Percentiles rank a stretch among this genome's conserved stretches.
Evolutionary conservation across 2,329 filamentous ascomycete species (phyloP).

Genomic region (Pestalotiopsis sp.): DNA sequence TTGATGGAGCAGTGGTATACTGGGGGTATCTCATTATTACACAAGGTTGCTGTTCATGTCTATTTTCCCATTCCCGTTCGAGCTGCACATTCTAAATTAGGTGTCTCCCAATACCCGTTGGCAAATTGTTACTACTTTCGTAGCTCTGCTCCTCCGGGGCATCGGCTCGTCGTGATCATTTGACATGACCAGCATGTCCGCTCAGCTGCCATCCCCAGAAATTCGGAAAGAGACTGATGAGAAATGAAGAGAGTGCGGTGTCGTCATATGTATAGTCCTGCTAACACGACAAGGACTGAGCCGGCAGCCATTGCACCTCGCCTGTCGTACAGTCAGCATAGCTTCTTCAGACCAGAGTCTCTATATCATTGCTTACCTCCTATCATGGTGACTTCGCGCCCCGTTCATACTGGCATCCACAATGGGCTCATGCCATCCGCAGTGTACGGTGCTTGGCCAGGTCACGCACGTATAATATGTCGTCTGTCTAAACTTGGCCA

Average conservation of each 20-base stretch:
- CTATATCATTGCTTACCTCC: conserved; percentile 15
- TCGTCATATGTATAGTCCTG: background rate
- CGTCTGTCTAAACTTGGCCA: conserved; percentile 35
- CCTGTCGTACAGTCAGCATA: conserved; percentile 18
- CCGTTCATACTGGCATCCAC: conserved; percentile 26
- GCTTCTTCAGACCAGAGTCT: conserved; percentile 19
- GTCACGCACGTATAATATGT: conserved; percentile 42
- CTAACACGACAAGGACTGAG: background rate
- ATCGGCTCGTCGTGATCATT: background rate
- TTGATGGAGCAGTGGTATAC: background rate
- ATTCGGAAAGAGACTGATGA: background rate
- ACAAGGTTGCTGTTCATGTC: background rate
- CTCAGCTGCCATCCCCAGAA: background rate
- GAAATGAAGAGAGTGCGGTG: background rate
- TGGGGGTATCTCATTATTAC: background rate
- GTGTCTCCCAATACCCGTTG: background rate
- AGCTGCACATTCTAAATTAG: background rate
- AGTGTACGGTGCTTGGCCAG: conserved; percentile 34
- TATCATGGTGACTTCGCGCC: conserved; percentile 11
- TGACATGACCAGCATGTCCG: background rate
- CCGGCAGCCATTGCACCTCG: background rate
- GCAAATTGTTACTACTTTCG: no score
- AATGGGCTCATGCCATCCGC: conserved; percentile 42
- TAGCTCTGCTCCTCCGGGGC: no score
- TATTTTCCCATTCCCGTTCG: background rate